These are phyloP conservation scores for Fusarium sambucinum DNA, from an alignment of 2,329 filamentous ascomycete species.

Conservation along the genomic window DNA sequence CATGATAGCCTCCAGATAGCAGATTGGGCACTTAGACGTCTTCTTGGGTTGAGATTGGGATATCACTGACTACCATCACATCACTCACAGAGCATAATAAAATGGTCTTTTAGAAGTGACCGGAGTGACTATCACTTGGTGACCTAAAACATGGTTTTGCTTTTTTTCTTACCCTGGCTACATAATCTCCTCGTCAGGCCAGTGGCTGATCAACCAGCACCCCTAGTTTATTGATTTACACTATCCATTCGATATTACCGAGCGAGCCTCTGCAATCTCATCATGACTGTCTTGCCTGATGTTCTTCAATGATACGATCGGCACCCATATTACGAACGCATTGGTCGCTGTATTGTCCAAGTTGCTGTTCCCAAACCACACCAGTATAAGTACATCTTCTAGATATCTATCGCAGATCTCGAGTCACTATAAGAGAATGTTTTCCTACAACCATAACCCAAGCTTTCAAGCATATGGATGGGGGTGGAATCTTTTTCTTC, in stretches of 20 bases:
- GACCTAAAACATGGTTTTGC: neutral
- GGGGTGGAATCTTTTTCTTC: neutral
- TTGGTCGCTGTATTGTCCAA: neutral
- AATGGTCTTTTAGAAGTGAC: neutral
- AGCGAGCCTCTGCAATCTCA: conserved; percentile 12
- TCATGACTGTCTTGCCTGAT: neutral
- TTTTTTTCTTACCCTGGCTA: conserved; percentile 14
- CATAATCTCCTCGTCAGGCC: conserved; percentile 15
- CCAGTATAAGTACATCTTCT: neutral
- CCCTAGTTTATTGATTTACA: conserved; percentile 43
- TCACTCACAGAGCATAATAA: neutral
- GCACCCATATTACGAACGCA: neutral
- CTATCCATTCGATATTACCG: conserved; percentile 16
- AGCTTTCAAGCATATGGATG: too few relatives aligned
- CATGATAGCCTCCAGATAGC: neutral
- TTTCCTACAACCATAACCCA: too few relatives aligned
- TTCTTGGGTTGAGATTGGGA: neutral
- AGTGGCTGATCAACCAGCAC: conserved; percentile 23
- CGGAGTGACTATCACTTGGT: too few relatives aligned
- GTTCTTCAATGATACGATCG: neutral
- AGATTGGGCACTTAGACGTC: conserved; percentile 7
- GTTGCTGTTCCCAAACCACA: neutral
- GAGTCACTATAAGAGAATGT: neutral
- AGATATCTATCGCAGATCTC: neutral
- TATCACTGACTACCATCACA: neutral